Conservation (phyloP, 78 protist genomes). For the Dictyostelium intermedium region DNA sequence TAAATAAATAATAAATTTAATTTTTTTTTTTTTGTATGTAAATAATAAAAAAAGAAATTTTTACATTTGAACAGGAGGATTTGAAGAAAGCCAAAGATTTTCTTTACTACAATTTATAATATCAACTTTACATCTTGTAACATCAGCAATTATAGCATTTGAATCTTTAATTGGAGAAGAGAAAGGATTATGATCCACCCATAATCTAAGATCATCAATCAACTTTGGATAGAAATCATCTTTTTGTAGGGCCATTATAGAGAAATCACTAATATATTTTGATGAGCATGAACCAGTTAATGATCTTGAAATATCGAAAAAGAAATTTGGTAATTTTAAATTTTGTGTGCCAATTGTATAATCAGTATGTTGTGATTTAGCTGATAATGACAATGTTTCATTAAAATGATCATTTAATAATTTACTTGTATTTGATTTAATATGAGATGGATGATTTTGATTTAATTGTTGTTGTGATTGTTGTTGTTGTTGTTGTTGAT, state of each 20-base stretch:
- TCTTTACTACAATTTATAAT: constrained; percentile 44
- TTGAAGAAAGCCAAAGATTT: constrained; percentile 28
- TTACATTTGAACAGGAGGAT: constrained; percentile 48
- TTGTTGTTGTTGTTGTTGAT: neutral
- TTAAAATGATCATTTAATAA: constrained; percentile 8
- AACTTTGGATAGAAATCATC: constrained; percentile 45
- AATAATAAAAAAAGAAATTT: no score
- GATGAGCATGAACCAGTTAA: constrained; percentile 22
- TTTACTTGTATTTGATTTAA: constrained; percentile 8
- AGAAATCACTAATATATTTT: constrained; percentile 43
- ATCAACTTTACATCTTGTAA: constrained; percentile 46
- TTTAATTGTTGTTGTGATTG: neutral
- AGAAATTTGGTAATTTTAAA: constrained; percentile 25
- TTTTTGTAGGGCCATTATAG: constrained; percentile 47
- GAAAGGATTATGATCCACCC: constrained; percentile 58
- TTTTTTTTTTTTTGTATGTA: no score
- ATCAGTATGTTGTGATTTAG: neutral
- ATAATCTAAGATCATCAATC: constrained; percentile 53
- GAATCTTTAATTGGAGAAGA: constrained; percentile 26
- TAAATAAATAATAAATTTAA: no score
- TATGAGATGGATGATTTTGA: neutral
- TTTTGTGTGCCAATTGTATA: constrained; percentile 25
- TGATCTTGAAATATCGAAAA: constrained; percentile 44
- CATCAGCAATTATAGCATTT: constrained; percentile 51
- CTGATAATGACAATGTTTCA: neutral